Evolutionary conservation across 352 stramenopile genomes (phyloP), one percentile per base, ranked within the genome.

Genomic region (Globisporangium nodosum): DNA sequence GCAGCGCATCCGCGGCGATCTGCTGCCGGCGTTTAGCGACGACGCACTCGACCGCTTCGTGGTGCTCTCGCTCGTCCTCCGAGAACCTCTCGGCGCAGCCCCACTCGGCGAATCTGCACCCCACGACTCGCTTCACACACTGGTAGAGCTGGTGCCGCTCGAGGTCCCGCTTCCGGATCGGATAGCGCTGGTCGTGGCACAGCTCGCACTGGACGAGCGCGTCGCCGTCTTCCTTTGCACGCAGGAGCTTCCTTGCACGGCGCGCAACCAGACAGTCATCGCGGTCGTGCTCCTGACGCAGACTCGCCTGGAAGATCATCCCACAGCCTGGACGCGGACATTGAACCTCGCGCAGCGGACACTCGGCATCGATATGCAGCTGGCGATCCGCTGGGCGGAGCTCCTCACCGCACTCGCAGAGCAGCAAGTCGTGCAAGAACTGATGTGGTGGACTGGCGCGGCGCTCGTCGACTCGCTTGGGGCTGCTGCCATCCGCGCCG

Each of bases 341-440:
- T 7, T 50, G 54, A 8, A 89, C 63, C 12, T 74, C 27, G 16
- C 80, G 74, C 7, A 64, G 64, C 5, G 65, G 45, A 52, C 82
- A 92, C 18, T 69, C 60, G 18, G 63, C 52, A 8, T 70, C 60
- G 45, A 69, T 61, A 42, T 92, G 80, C 3, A 52, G 50, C 35
- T 63, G 69, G 31, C 79, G 58, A n/a, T 70, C 56, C 27, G 60
- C 46, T 3, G 56, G 30, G 4, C 55, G 49, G 5, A 92, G 63
- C 53, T 90, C 82, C 21, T 87, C 70, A 5, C 71, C 76, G 35
- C 82, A 92, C 40, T 65, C 64, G 37, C 78, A 87, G 0, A 85
- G 58, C 47, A 66, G 49, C 3, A 82, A 30, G 30, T 82, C 74
- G 39, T 70, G 21, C 51, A 54, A 18, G 49, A 61, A 39, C 50